Base-by-base conservation (phyloP, 129 eudicot species). In the Kitagawia praeruptora region DNA sequence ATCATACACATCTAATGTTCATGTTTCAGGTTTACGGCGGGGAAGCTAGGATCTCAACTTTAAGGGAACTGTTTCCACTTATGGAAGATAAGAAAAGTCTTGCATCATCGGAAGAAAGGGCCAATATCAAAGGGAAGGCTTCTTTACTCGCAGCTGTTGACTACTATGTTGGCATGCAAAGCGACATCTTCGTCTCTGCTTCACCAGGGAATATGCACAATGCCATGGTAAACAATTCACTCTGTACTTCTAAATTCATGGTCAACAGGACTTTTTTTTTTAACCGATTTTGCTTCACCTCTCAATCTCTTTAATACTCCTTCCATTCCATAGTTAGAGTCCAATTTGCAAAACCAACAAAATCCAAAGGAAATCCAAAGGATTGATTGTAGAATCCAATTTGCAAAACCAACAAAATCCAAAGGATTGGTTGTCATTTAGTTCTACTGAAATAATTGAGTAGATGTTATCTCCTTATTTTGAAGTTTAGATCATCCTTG, bases 121-220 rank as follows among this genome's bases (percentile, higher is more conserved):
- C 88, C 25, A 73, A 86, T 47, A 91, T 95, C 41, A 90, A 95
- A 84, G 96, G 96, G 85, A 95, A 90, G 84, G 97, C 98, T 56
- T 95, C 98, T 19, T 64, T 92, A n/a, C 80, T 87, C 51, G 98
- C 98, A 76, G 98, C 98, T 2, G 94, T 95, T 47, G 98, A 95
- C 83, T 95, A 87, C 78, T 87, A 89, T 76, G 97, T 95, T 51
- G 84, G 96, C 85, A 90, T 95, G 93, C 89, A 90, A 54, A 87
- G 97, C 21, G 93, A 92, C 69, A 86, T 95, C 63, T 95, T 95
- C 86, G 90, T 95, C 42, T 95, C 98, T 48, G 98, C 98, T 83
- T 95, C 98, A 34, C 96, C 96, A 14, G 98, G 98, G 37, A 95
- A 95, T 80, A 95, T 95, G 98, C 97, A 95, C 85, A 95, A 95